Evolutionary conservation across 164 flowering plant genomes (phyloP).

Genomic region (Warburgia ugandensis): DNA sequence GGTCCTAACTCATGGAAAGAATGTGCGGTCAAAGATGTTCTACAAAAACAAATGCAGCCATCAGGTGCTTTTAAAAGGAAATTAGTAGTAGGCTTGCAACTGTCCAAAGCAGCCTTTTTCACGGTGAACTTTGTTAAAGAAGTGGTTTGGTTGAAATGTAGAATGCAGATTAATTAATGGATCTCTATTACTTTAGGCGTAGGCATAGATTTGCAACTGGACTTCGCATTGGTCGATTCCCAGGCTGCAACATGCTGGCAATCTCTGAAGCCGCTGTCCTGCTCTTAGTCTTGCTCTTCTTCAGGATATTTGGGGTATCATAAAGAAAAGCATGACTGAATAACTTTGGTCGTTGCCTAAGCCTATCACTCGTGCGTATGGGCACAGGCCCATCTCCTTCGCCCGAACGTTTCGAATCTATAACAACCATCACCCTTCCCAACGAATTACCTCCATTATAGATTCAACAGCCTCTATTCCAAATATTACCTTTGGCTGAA

Average conservation of each 20-base stretch:
- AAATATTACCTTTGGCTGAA: too few relatives aligned
- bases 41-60: too few relatives aligned
- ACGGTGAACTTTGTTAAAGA: not conserved
- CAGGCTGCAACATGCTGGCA: conserved; percentile 58
- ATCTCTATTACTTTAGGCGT: not conserved
- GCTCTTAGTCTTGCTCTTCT: conserved; percentile 52
- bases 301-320: conserved; percentile 34
- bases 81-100: too few relatives aligned
- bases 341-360: conserved; percentile 45
- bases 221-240: conserved; percentile 26
- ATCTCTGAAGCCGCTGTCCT: conserved; percentile 76
- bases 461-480: too few relatives aligned
- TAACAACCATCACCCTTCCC: conserved; percentile 6
- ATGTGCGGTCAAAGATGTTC: too few relatives aligned
- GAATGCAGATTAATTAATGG: not conserved
- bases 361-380: conserved; percentile 64
- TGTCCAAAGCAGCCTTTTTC: too few relatives aligned
- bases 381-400: conserved; percentile 49
- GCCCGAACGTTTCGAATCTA: conserved; percentile 53
- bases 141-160: not conserved
- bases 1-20: too few relatives aligned
- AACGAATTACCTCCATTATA: not conserved
- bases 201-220: conserved; percentile 32
- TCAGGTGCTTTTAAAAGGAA: too few relatives aligned
- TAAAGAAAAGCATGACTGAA: conserved; percentile 36